These are phyloP conservation scores for Malus hybrid DNA, from an alignment of 331 rosid genomes.

Conservation along the genomic window DNA sequence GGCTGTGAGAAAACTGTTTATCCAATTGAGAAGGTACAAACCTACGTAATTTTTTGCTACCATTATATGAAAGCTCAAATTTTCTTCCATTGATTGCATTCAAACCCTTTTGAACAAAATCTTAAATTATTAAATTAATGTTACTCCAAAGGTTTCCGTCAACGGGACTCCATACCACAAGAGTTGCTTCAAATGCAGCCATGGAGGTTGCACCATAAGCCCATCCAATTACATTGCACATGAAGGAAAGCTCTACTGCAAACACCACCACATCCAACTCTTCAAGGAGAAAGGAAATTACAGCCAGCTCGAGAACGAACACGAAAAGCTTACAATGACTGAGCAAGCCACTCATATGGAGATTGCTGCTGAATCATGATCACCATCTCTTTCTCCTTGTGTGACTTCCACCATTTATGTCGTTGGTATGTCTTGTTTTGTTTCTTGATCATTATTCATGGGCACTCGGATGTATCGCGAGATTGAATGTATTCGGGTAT, in stretches of 20 bases:
- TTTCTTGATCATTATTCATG: background rate
- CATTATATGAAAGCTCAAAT: too few species aligned
- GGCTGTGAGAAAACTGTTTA: conserved; percentile 83
- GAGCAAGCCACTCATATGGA: conserved; percentile 14
- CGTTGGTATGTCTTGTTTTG: background rate
- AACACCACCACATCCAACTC: conserved; percentile 91
- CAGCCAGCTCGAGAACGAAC: conserved; percentile 67
- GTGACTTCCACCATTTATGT: background rate
- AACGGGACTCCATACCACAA: conserved; percentile 66
- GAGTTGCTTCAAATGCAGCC: conserved; percentile 78
- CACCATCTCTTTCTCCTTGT: background rate
- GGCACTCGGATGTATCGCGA: background rate
- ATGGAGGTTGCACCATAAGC: conserved; percentile 84
- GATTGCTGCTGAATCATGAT: conserved; percentile 18
- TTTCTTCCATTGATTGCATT: too few species aligned
- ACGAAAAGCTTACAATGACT: background rate
- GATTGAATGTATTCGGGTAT: background rate
- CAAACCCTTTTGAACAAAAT: too few species aligned
- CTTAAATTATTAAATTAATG: too few species aligned
- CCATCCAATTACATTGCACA: conserved; percentile 71
- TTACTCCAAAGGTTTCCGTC: conserved; percentile 38
- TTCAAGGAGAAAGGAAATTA: conserved; percentile 82
- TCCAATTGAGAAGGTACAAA: conserved; percentile 83
- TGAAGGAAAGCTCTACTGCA: conserved; percentile 81
- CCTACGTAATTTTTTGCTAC: too few species aligned